Evolutionary conservation across 805 yeast species (phyloP).

Genomic region (Candida loeiensis): DNA sequence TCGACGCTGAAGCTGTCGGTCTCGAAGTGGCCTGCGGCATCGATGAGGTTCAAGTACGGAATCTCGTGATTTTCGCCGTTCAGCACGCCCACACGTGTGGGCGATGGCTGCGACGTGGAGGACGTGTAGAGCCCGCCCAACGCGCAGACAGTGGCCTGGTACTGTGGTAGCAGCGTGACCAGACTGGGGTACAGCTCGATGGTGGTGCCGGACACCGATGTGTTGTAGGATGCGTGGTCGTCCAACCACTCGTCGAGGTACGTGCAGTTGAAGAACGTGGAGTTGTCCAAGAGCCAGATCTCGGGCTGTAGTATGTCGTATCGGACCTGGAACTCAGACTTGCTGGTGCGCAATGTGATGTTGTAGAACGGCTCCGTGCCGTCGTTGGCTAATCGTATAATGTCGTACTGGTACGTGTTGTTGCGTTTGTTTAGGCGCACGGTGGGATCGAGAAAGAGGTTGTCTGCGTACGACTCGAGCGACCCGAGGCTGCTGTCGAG

Average conservation of each 20-base stretch:
- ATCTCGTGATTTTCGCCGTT: constrained; percentile 18
- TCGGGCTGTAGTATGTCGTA: constrained; percentile 37
- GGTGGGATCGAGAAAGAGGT: too few species aligned
- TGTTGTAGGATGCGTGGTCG: neutral
- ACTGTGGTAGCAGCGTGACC: constrained; percentile 20
- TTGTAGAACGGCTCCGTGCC: constrained; percentile 16
- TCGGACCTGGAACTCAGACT: constrained; percentile 18
- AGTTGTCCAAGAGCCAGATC: constrained; percentile 34
- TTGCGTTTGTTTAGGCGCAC: neutral
- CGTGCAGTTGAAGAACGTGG: constrained; percentile 23
- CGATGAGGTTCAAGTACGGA: constrained; percentile 27
- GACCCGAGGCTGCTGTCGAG: too few species aligned
- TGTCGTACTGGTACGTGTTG: neutral
- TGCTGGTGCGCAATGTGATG: constrained; percentile 11
- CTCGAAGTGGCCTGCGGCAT: constrained; percentile 26
- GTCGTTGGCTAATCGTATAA: neutral
- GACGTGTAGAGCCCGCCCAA: constrained; percentile 22
- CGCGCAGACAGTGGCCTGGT: constrained; percentile 26
- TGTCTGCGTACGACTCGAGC: too few species aligned
- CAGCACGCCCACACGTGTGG: constrained; percentile 10
- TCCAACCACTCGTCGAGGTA: constrained; percentile 17
- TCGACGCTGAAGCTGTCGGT: constrained; percentile 22
- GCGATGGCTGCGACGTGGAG: neutral
- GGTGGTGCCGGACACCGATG: neutral
- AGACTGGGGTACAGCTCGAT: constrained; percentile 10